A percentile compares a stretch with the other conserved stretches of the same genome.
Conservation (phyloP, 2,329 filamentous ascomycete genomes). For the Aspergillus chevalieri region DNA sequence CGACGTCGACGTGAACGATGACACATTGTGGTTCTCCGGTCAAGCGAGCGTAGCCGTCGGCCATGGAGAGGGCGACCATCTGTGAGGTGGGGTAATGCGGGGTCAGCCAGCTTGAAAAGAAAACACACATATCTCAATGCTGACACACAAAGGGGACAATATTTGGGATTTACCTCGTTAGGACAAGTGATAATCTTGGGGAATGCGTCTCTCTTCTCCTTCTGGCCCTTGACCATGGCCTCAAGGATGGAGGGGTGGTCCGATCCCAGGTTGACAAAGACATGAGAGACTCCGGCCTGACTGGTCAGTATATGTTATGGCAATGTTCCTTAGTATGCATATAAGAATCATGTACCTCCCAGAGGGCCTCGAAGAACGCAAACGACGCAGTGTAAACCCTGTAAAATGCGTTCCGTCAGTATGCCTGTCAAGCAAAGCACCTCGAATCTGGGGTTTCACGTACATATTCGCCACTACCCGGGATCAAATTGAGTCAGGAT, state of each 20-base stretch:
- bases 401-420: too few relatives aligned
- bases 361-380: constrained; percentile 73
- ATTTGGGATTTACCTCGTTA: constrained; percentile 55
- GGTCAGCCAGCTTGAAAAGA: constrained; percentile 5
- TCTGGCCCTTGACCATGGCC: constrained; percentile 70
- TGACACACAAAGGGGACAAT: constrained; percentile 5
- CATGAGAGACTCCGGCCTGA: constrained; percentile 46
- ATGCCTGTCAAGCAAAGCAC: too few relatives aligned
- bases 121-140: constrained; percentile 1
- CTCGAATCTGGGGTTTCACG: too few relatives aligned
- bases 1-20: constrained; percentile 75
- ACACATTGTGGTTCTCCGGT: constrained; percentile 69
- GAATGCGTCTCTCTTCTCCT: constrained; percentile 58
- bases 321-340: too few relatives aligned
- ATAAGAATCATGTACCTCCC: constrained; percentile 49
- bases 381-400: constrained; percentile 62
- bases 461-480: too few relatives aligned
- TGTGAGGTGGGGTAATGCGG: constrained; percentile 27
- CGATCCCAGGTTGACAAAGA: constrained; percentile 51
- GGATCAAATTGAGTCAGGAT: too few relatives aligned
- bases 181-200: constrained; percentile 72
- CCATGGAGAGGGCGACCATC: constrained; percentile 83
- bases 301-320: constrained; percentile 2
- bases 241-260: constrained; percentile 70
- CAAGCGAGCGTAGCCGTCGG: constrained; percentile 69